A percentile compares a stretch with the other conserved stretches of the same genome.
Conservation (phyloP, 768 basidiomycete genomes). For the Heimioporus sp. region DNA sequence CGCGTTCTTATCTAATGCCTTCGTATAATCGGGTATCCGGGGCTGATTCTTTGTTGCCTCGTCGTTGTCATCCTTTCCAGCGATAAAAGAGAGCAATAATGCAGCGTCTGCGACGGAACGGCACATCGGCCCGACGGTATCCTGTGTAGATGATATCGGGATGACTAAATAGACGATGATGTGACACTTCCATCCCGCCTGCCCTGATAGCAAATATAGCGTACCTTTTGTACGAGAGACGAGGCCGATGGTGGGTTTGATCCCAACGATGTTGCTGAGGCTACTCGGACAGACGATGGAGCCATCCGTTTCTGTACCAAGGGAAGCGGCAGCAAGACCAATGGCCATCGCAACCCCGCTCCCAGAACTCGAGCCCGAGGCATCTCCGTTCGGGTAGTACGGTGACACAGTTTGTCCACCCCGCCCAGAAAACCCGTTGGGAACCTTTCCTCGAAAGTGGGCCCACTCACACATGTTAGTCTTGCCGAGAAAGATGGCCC, state of each 20-base stretch:
- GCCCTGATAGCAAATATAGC: not conserved
- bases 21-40: slow-evolving; percentile 52
- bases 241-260: slow-evolving; percentile 40
- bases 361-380: slow-evolving; percentile 44
- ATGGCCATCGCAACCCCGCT: slow-evolving; percentile 41
- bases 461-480: slow-evolving; percentile 46
- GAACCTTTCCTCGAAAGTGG: slow-evolving; percentile 37
- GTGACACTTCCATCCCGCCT: not conserved
- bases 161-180: slow-evolving; percentile 38
- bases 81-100: slow-evolving; percentile 49
- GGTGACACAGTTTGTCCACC: slow-evolving; percentile 44
- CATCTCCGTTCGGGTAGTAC: slow-evolving; percentile 40
- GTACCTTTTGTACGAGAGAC: slow-evolving; percentile 38
- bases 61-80: slow-evolving; percentile 52
- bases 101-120: slow-evolving; percentile 58
- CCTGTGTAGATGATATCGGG: slow-evolving; percentile 56
- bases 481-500: slow-evolving; percentile 42
- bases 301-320: slow-evolving; percentile 50
- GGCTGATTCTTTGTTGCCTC: slow-evolving; percentile 54
- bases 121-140: slow-evolving; percentile 57
- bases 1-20: slow-evolving; percentile 47
- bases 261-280: slow-evolving; percentile 42
- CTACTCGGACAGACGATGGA: slow-evolving; percentile 44
- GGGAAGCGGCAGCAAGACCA: slow-evolving; percentile 41
- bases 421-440: slow-evolving; percentile 46